phyloP scores from a whole-genome alignment of 1,284 basidiomycete species.

The Cutaneotrichosporon cyanovorans region DNA sequence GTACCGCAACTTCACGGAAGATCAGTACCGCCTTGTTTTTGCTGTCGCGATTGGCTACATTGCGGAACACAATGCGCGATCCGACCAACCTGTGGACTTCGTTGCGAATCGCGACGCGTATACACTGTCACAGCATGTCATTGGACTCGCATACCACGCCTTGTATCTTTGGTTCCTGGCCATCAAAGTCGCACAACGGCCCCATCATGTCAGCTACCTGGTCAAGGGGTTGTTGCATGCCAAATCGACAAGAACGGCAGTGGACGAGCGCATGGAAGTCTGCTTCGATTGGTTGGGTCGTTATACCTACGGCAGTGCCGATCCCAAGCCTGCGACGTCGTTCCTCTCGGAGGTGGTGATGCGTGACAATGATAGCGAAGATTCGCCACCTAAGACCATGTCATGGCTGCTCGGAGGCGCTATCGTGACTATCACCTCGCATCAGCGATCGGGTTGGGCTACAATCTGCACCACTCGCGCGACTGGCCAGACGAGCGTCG shows the following conservation, averaged over 20 bases:
- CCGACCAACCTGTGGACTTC: constrained; percentile 49
- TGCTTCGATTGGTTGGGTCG: constrained; percentile 97
- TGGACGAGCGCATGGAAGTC: constrained; percentile 90
- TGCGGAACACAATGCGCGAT: constrained; percentile 59
- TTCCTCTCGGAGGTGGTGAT: constrained; percentile 61
- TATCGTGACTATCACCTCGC: constrained; percentile 71
- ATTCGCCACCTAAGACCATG: constrained; percentile 47
- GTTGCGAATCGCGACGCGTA: constrained; percentile 60
- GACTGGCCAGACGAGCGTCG: constrained; percentile 74
- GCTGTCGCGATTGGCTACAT: constrained; percentile 92
- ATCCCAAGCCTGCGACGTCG: constrained; percentile 77
- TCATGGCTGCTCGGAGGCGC: constrained; percentile 85
- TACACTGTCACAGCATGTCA: constrained; percentile 91
- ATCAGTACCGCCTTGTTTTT: constrained; percentile 89
- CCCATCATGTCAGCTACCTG: constrained; percentile 77
- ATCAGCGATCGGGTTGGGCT: constrained; percentile 76
- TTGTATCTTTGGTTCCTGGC: constrained; percentile 96
- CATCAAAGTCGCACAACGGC: constrained; percentile 74
- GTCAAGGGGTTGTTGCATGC: constrained; percentile 79
- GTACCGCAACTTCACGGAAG: constrained; percentile 87
- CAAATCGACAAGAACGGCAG: constrained; percentile 64
- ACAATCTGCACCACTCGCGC: constrained; percentile 79
- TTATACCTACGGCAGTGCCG: constrained; percentile 89
- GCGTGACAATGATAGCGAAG: constrained; percentile 26
- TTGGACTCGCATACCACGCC: constrained; percentile 84